These are phyloP conservation scores for Globisporangium mamillatum DNA, from an alignment of 352 stramenopile genomes.

Conservation along the genomic window DNA sequence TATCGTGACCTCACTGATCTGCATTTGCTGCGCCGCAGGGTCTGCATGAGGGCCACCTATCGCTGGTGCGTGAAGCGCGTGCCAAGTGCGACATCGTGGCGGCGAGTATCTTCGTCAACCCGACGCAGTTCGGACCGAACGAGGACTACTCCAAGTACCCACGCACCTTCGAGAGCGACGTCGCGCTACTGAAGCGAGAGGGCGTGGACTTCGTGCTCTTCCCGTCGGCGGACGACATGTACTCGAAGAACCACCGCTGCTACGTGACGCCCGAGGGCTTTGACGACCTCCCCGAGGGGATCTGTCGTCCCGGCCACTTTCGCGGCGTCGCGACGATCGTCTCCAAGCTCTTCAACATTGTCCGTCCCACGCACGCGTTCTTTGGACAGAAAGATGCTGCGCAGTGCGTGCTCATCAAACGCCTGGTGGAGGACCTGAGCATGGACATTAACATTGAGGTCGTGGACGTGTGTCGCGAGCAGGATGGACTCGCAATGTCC, in stretches of 20 bases:
- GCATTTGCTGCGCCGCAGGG: conserved; percentile 38
- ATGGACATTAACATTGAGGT: conserved; percentile 92
- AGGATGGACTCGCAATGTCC: conserved; percentile 96
- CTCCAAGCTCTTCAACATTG: conserved; percentile 99
- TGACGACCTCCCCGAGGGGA: conserved; percentile 92
- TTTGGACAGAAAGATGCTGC: conserved; percentile 99
- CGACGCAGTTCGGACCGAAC: conserved; percentile 96
- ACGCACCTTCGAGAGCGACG: conserved; percentile 93
- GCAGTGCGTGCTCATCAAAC: conserved; percentile 95
- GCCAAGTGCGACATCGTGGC: conserved; percentile 93
- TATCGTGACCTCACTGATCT: not conserved
- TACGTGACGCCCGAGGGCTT: conserved; percentile 95
- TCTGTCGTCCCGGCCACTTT: conserved; percentile 95
- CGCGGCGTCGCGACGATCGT: conserved; percentile 98
- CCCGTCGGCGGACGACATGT: conserved; percentile 86
- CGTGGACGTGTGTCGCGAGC: conserved; percentile 91
- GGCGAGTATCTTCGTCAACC: conserved; percentile 98
- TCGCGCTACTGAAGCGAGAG: conserved; percentile 76
- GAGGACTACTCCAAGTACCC: conserved; percentile 99
- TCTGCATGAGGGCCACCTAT: conserved; percentile 95
- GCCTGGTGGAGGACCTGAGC: conserved; percentile 96
- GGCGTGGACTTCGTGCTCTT: conserved; percentile 92
- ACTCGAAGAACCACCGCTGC: conserved; percentile 75
- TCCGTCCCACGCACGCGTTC: conserved; percentile 95
- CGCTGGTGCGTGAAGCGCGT: conserved; percentile 86